phyloP scores from a whole-genome alignment of 441 rosid species.

The Adansonia gregorii region DNA sequence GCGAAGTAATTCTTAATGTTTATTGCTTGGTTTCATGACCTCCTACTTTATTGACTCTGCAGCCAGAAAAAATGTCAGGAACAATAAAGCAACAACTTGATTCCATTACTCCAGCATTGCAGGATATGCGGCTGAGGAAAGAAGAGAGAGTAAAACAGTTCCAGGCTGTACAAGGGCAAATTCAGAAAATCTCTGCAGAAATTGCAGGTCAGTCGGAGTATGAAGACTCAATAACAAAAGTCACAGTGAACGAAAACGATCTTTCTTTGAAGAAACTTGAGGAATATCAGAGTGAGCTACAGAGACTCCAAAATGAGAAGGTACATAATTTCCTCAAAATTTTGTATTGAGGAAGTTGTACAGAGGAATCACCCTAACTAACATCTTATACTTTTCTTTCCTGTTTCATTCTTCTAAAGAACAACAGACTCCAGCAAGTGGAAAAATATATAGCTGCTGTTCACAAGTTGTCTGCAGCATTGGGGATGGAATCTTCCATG shows the following conservation, averaged over 20 bases:
- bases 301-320: conserved; percentile 84
- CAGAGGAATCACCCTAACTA: conserved; percentile 11
- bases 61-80: conserved; percentile 92
- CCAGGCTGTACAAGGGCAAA: conserved; percentile 75
- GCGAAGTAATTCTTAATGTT: neutral
- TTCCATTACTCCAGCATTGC: conserved; percentile 85
- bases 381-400: conserved; percentile 24
- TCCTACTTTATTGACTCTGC: conserved; percentile 30
- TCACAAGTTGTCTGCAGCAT: conserved; percentile 61
- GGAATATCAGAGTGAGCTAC: conserved; percentile 84
- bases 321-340: conserved; percentile 38
- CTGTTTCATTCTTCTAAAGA: conserved; percentile 50
- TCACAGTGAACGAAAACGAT: conserved; percentile 75
- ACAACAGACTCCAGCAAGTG: conserved; percentile 85
- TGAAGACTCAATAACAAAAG: conserved; percentile 61
- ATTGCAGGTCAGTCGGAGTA: conserved; percentile 82
- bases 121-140: conserved; percentile 84
- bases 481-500: conserved; percentile 96
- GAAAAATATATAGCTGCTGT: conserved; percentile 69
- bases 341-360: neutral
- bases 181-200: conserved; percentile 85
- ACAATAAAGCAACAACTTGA: conserved; percentile 86
- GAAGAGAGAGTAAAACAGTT: conserved; percentile 85
- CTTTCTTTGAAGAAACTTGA: conserved; percentile 91
- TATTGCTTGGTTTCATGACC: conserved; percentile 18